Base-by-base conservation (phyloP, 352 stramenopile genomes). In the Globisporangium alternatum region DNA sequence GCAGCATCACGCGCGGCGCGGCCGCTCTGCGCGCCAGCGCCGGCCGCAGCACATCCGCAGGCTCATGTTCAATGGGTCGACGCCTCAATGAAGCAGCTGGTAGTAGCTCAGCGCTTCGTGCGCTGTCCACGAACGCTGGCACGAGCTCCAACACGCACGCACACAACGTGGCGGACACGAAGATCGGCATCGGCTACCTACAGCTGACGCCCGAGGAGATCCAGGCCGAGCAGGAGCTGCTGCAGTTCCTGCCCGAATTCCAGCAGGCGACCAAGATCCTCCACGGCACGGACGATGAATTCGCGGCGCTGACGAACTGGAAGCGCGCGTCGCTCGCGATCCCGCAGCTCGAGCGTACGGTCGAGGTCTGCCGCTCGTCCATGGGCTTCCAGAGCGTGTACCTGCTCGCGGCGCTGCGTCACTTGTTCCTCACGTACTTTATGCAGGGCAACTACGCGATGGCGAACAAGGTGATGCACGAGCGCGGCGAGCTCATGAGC, bases 331-430 rank as follows among this genome's bases (percentile, higher is more conserved):
- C 75, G 54, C 66, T 80, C 60, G 81, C 80, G 13, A 33, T 90
- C 33, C 76, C 80, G 25, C 68, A 75, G 43, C 69, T 92, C 13
- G 76, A 88, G 67, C 81, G 83, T 58, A 84, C 83, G 35, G 80
- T 78, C 22, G 83, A 92, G 58, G 90, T 92, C 68, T 90, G 81
- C 39, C 83, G 83, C 70, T 88, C 83, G 41, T 70, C 79, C 57
- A 92, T 92, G 83, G 83, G 83, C 28, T 84, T 81, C 53, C 70
- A 89, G 30, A 92, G 80, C 56, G 78, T 86, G 15, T 92, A 86
- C 56, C 52, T 87, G 28, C 71, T 86, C 25, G 79, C 80, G 25
- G 76, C 79, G 12, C 63, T 92, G 63, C 81, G 83, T 37, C 81
- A 90, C 59, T 62, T 90, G 25, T 75, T 81, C 45, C 60, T 76